Conservation (phyloP, 164 flowering plant species). For the Saururus chinensis region DNA sequence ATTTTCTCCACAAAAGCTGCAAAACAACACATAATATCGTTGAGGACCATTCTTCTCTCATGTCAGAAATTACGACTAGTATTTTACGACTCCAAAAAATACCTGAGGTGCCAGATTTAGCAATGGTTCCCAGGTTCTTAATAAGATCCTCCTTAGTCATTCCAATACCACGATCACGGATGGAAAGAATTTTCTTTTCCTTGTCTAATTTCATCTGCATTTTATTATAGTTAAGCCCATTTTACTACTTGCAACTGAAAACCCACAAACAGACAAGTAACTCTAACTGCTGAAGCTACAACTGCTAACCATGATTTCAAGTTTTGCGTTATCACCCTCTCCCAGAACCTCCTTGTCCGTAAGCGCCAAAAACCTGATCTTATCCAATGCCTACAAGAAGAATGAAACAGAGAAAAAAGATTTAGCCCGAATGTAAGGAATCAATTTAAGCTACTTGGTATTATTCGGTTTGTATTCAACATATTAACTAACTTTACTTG, state of each 20-base stretch:
- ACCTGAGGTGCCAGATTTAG: constrained; percentile 99
- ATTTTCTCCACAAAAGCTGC: constrained; percentile 94
- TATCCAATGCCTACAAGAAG: constrained; percentile 72
- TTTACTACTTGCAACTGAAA: background rate
- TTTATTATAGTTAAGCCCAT: background rate
- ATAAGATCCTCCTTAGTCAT: constrained; percentile 98
- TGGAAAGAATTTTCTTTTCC: constrained; percentile 80
- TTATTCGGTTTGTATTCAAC: no score
- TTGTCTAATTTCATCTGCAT: constrained; percentile 92
- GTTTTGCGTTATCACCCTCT: constrained; percentile 89
- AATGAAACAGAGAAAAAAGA: background rate
- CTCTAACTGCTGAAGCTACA: background rate
- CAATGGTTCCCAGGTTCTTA: constrained; percentile 96
- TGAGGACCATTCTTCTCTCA: background rate
- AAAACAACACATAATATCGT: constrained; percentile 3
- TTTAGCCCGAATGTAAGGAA: background rate
- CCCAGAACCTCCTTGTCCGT: constrained; percentile 91
- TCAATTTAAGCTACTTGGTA: no score
- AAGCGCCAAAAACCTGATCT: constrained; percentile 85
- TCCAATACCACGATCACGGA: constrained; percentile 93
- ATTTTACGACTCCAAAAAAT: background rate
- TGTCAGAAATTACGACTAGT: background rate
- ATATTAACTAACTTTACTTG: no score
- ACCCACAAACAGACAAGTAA: background rate
- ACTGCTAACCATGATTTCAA: constrained; percentile 73